These are phyloP conservation scores for Candida nemodendra DNA, from an alignment of 805 yeast genomes.

Conservation along the genomic window DNA sequence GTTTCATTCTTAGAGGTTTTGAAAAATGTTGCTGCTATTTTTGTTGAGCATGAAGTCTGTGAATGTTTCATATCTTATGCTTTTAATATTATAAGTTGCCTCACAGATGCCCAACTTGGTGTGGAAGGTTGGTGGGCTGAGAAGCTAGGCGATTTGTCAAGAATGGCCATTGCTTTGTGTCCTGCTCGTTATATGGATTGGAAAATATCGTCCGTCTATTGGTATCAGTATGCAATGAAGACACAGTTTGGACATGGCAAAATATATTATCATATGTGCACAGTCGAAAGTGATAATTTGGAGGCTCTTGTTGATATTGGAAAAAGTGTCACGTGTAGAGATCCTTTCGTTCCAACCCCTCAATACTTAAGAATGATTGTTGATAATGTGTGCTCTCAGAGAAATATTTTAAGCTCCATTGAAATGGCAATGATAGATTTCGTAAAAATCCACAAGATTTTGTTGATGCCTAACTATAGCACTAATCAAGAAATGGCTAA, in stretches of 20 bases:
- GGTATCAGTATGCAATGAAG: constrained; percentile 76
- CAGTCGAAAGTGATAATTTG: constrained; percentile 74
- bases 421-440: constrained; percentile 61
- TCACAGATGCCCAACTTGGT: constrained; percentile 54
- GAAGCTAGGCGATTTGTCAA: constrained; percentile 77
- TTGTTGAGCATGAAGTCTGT: constrained; percentile 72
- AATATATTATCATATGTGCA: constrained; percentile 82
- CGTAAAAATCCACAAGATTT: constrained; percentile 65
- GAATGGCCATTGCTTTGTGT: constrained; percentile 85
- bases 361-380: constrained; percentile 76
- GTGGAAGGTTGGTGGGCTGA: constrained; percentile 81
- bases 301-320: constrained; percentile 81
- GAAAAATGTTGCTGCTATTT: constrained; percentile 69
- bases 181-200: constrained; percentile 81
- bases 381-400: constrained; percentile 70
- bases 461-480: constrained; percentile 57
- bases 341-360: constrained; percentile 80
- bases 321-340: constrained; percentile 74
- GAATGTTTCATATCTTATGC: constrained; percentile 73
- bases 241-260: constrained; percentile 82
- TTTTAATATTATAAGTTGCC: constrained; percentile 55
- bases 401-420: constrained; percentile 55
- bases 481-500: constrained; percentile 54
- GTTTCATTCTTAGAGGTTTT: constrained; percentile 77
- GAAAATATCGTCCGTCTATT: constrained; percentile 78